Percentiles rank a stretch among this genome's conserved stretches.
Conservation (phyloP, 2,329 filamentous ascomycete genomes). For the Diplodia seriata region DNA sequence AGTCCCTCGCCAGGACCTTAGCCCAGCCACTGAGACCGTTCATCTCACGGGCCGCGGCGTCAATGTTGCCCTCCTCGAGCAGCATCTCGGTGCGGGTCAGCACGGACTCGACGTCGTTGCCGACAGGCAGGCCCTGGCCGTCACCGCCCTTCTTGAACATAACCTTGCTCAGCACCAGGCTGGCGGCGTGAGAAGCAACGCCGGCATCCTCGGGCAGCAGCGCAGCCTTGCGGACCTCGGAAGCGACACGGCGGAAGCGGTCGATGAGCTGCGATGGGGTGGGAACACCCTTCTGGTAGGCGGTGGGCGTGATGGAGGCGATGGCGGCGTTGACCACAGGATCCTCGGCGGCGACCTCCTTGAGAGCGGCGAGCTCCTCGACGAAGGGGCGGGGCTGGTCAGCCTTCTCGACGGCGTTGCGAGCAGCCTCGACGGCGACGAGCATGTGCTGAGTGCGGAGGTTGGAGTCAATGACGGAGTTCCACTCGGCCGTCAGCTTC, state of each 20-base stretch:
- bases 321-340: constrained; percentile 91
- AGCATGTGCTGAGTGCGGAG: constrained; percentile 95
- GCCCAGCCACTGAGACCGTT: constrained; percentile 93
- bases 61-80: constrained; percentile 91
- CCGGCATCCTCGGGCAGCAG: constrained; percentile 92
- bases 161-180: constrained; percentile 87
- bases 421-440: constrained; percentile 92
- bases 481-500: constrained; percentile 87
- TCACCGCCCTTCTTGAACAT: constrained; percentile 84
- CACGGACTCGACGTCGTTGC: constrained; percentile 92
- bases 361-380: constrained; percentile 89
- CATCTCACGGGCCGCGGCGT: constrained; percentile 92
- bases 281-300: constrained; percentile 91
- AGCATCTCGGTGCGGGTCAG: constrained; percentile 87
- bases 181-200: constrained; percentile 91
- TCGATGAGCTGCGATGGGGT: constrained; percentile 87
- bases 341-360: constrained; percentile 86
- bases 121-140: constrained; percentile 72
- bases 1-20: constrained; percentile 92
- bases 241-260: constrained; percentile 90
- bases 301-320: constrained; percentile 90
- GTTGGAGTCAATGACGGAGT: constrained; percentile 86
- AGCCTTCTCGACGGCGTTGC: constrained; percentile 78
- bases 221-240: constrained; percentile 91
- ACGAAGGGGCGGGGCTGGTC: constrained; percentile 83